phyloP scores from a whole-genome alignment of 2,329 filamentous ascomycete genomes.

The Diaporthe citriasiana region DNA sequence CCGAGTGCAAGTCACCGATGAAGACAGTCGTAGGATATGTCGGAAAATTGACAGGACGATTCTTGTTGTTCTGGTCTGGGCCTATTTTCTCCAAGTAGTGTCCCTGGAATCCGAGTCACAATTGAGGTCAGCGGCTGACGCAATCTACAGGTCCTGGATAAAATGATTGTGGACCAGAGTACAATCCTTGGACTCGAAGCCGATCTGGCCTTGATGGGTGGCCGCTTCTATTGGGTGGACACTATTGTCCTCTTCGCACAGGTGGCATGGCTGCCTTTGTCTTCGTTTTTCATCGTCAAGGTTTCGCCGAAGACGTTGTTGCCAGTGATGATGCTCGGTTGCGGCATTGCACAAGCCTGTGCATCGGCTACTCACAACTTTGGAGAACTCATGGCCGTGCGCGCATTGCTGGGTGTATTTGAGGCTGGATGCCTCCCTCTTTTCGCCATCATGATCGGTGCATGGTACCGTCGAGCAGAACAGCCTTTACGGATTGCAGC shows the following conservation, averaged over 20 bases:
- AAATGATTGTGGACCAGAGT: slow-evolving; percentile 69
- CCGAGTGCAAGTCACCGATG: not conserved
- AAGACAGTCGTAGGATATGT: slow-evolving; percentile 13
- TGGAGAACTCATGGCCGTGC: slow-evolving; percentile 46
- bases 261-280: slow-evolving; percentile 72
- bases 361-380: slow-evolving; percentile 50
- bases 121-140: not conserved
- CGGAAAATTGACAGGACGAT: slow-evolving; percentile 74
- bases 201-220: slow-evolving; percentile 64
- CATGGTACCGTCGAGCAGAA: slow-evolving; percentile 66
- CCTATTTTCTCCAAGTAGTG: slow-evolving; percentile 67
- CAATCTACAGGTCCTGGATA: slow-evolving; percentile 64
- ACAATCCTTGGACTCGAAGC: slow-evolving; percentile 67
- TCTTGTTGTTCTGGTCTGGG: slow-evolving; percentile 67
- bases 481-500: slow-evolving; percentile 74
- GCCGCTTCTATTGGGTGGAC: slow-evolving; percentile 70
- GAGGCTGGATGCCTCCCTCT: slow-evolving; percentile 59
- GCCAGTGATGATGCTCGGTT: slow-evolving; percentile 62
- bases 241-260: slow-evolving; percentile 72
- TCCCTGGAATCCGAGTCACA: not conserved
- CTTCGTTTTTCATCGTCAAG: slow-evolving; percentile 71
- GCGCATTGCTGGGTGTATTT: slow-evolving; percentile 54
- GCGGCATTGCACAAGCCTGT: slow-evolving; percentile 58
- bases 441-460: slow-evolving; percentile 61
- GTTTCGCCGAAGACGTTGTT: slow-evolving; percentile 72